These are phyloP conservation scores for Xeromyces bisporus DNA, from an alignment of 495 filamentous ascomycete genomes.

Conservation along the genomic window DNA sequence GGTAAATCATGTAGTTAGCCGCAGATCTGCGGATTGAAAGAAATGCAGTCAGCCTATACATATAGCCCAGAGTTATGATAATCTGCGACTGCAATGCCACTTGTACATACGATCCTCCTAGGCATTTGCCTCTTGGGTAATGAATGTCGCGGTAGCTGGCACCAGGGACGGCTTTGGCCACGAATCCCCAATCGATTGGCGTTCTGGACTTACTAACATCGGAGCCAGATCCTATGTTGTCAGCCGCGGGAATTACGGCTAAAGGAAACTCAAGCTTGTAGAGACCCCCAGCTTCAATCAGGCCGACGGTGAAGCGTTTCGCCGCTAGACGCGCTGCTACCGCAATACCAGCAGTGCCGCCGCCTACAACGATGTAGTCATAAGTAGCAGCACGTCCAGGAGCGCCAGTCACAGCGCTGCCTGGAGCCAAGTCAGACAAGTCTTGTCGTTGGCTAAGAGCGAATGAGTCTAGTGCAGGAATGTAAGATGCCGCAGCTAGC, in stretches of 20 bases:
- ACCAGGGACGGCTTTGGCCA: constrained; percentile 15
- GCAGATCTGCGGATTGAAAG: constrained; percentile 13
- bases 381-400: constrained; percentile 16
- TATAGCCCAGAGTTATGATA: too few species aligned
- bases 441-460: not conserved
- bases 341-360: constrained; percentile 32
- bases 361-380: constrained; percentile 37
- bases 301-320: constrained; percentile 17
- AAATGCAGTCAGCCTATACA: too few species aligned
- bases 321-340: constrained; percentile 30
- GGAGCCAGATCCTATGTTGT: constrained; percentile 16
- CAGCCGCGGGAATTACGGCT: constrained; percentile 29
- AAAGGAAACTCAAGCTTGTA: constrained; percentile 31
- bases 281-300: constrained; percentile 43
- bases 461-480: not conserved
- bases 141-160: constrained; percentile 22
- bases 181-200: constrained; percentile 34
- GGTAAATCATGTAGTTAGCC: constrained; percentile 22
- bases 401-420: not conserved
- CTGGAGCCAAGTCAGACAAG: not conserved
- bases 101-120: constrained; percentile 21
- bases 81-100: not conserved
- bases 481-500: not conserved
- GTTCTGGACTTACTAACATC: constrained; percentile 9
- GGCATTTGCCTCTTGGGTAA: constrained; percentile 21